Evolutionary conservation across 1,139 yeast genomes (phyloP), one percentile per base, ranked within the genome.

Genomic region (Protomyces macrosporus): DNA sequence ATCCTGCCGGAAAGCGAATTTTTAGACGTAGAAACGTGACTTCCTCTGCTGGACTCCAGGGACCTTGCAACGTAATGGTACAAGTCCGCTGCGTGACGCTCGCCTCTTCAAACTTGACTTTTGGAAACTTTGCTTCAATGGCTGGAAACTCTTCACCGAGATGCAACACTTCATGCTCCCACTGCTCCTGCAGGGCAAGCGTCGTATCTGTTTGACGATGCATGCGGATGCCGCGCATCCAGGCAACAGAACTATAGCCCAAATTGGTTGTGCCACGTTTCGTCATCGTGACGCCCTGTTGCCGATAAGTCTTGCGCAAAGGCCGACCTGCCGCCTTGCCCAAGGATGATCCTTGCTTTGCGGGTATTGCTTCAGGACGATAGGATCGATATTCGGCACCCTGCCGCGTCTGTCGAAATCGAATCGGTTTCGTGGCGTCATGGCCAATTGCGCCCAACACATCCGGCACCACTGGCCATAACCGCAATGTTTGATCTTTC

Each of bases 211-310:
- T 48, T 3, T 36, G 36, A 58, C 82, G 78, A 0, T 95, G 95
- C 76, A 82, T 84, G 63, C 93, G 79, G 5, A 93, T 96, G 56
- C 98, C 98, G 0, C 97, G 86, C 52, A 93, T 86, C 98, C 98
- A 93, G 69, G 87, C 85, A 66, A 93, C 77, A 72, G 91, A 97
- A 68, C 85, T 57, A 4, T 45, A 10, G 10, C 35, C 39, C 42
- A 33, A n/a, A 63, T 52, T 10, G 32, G 54, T 6, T n/a, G 36
- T 32, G 14, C 53, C 53, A 30, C 53, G 37, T 34, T 50, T 50
- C n/a, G 65, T 37, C 32, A 45, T 60, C 14, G 63, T 61, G 48
- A 60, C 53, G 14, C 23, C 53, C 32, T 30, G 53, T 33, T 50
- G 53, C n/a, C 23, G 14, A 16, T 33, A 32, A 23, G 16, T 33